These are phyloP conservation scores for Phyllosticta capitalensis DNA, from an alignment of 2,329 filamentous ascomycete genomes.

Conservation along the genomic window DNA sequence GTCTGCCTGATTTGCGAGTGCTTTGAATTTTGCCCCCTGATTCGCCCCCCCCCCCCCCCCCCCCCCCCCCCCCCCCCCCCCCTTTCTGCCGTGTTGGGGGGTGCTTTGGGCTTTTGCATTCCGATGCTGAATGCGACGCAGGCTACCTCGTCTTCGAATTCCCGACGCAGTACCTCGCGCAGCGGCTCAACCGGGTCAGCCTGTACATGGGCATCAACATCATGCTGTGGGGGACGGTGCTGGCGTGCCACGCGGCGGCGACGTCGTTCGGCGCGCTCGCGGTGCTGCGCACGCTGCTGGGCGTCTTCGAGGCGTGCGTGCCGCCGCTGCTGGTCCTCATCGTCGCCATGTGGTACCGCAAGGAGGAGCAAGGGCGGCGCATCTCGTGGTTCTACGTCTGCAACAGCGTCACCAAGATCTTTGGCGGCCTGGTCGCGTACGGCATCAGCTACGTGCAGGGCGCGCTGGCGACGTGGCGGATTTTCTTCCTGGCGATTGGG, in stretches of 20 bases:
- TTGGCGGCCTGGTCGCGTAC: slow-evolving; percentile 14
- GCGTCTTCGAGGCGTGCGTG: slow-evolving; percentile 54
- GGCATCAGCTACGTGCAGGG: slow-evolving; percentile 18
- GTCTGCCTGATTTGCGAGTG: background rate
- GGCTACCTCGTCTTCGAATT: slow-evolving; percentile 46
- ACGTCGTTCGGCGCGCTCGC: slow-evolving; percentile 15
- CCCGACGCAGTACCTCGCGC: slow-evolving; percentile 56
- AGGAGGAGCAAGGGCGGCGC: slow-evolving; percentile 43
- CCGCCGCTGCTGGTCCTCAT: slow-evolving; percentile 40
- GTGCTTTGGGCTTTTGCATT: no score
- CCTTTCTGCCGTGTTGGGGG: no score
- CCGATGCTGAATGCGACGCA: no score
- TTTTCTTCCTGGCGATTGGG: slow-evolving; percentile 33
- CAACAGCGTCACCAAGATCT: slow-evolving; percentile 17
- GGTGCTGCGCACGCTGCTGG: slow-evolving; percentile 50
- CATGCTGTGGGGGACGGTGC: slow-evolving; percentile 39
- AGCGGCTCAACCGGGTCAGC: slow-evolving; percentile 46
- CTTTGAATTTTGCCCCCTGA: background rate
- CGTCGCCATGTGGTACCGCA: slow-evolving; percentile 53
- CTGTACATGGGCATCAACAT: slow-evolving; percentile 46
- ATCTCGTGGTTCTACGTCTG: slow-evolving; percentile 16
- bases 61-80: no score
- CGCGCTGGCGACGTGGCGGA: slow-evolving; percentile 10
- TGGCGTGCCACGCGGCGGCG: background rate
- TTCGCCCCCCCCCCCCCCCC: no score